Base-by-base conservation (phyloP, 257 asterid genomes). In the Lycium barbarum region DNA sequence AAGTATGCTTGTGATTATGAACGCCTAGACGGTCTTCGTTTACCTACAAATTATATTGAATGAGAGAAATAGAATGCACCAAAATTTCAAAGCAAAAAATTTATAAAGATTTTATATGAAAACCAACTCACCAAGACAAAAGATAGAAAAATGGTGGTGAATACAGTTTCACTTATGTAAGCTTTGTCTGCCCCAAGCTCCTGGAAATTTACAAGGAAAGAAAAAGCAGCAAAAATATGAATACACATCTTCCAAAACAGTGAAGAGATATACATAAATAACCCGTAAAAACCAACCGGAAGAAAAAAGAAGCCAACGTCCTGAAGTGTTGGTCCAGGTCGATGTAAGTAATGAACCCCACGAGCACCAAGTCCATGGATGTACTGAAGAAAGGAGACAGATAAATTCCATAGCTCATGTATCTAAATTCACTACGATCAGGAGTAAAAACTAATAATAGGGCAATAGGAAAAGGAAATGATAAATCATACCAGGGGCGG, bases 151-250 rank as follows among this genome's bases (percentile, higher is more conserved):
- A 96, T 84, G 84, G 84, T 88, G 38, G 97, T 90, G 90, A 96
- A 96, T 71, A 95, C 95, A 43, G 92, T 91, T 90, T 97, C 99
- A 57, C 99, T 97, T 72, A 97, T 91, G 92, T 94, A 95, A 76
- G 94, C 97, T 86, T 82, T 95, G 58, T 95, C 98, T 84, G 81
- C 89, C 61, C 98, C 98, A 62, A 97, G 98, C 89, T 97, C 99
- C 99, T 97, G 86, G 81, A 91, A 58, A 80, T 85, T 81, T 85
- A 76, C 54, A 43, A 72, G 83, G 76, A 84, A 79, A 86, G 88
- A 49, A 59, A 83, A 26, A 5, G 45, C 33, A 26, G 1, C 1
- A 0, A 67, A 63, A 72, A 62, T 68, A 61, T 66, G 53, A 70
- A 40, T 70, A 55, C 47, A 57, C 71, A 82, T 54, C 53, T 47